Conservation (phyloP, 768 basidiomycete genomes). For the Candolleomyces efflorescens region DNA sequence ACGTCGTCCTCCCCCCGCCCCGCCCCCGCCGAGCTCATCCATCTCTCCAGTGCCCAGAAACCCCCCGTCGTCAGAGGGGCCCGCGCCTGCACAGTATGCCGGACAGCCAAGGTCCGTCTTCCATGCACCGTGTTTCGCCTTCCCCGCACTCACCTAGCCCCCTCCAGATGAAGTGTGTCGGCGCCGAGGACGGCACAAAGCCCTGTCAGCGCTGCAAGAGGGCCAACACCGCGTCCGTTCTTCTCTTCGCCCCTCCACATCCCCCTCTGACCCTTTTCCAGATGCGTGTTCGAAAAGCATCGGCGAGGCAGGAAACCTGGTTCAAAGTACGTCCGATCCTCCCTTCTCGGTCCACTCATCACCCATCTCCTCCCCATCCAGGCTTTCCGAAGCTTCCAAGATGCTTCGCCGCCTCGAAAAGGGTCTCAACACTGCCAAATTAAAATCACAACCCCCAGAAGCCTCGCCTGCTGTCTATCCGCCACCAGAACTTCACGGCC, state of each 20-base stretch:
- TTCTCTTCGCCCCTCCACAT: constrained; percentile 8
- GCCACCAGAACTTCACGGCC: constrained; percentile 22
- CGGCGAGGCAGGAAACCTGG: constrained; percentile 85
- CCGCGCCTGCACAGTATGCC: constrained; percentile 79
- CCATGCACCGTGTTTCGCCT: constrained; percentile 2
- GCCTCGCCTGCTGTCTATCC: constrained; percentile 29
- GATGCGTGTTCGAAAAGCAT: constrained; percentile 87
- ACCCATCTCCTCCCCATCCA: constrained; percentile 21
- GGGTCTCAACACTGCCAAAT: constrained; percentile 70
- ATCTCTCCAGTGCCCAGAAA: constrained; percentile 29
- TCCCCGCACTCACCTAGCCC: constrained; percentile 14
- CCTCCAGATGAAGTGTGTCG: constrained; percentile 85
- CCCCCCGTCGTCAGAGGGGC: constrained; percentile 50
- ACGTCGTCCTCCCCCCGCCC: constrained; percentile 13
- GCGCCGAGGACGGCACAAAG: constrained; percentile 78
- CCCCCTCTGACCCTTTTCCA: constrained; percentile 24
- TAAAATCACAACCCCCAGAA: constrained; percentile 54
- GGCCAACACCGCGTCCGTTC: constrained; percentile 66
- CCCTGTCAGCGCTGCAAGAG: constrained; percentile 83
- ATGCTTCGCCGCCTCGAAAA: constrained; percentile 87
- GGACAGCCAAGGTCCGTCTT: constrained; percentile 66
- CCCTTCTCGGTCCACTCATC: constrained; percentile 9
- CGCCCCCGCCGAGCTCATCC: constrained; percentile 4
- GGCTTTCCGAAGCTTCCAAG: constrained; percentile 85
- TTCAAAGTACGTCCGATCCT: constrained; percentile 60